Conservation (phyloP, 768 basidiomycete species). For the Phanerodontia chrysosporium region DNA sequence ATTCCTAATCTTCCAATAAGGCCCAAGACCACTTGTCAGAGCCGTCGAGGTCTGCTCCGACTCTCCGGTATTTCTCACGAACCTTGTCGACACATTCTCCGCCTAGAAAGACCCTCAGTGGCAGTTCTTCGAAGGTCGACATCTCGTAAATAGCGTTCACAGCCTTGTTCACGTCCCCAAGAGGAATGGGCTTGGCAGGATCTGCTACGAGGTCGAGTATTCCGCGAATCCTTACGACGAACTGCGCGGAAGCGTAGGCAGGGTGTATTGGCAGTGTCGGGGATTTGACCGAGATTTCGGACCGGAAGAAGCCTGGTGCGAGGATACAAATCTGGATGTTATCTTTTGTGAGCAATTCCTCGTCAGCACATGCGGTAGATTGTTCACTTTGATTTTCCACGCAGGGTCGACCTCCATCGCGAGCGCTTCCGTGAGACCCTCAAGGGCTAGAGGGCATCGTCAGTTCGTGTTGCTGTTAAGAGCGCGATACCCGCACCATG, state of each 20-base stretch:
- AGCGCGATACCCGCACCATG: constrained; percentile 11
- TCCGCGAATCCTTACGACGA: neutral
- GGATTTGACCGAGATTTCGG: neutral
- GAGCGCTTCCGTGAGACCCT: constrained; percentile 37
- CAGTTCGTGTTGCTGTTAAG: neutral
- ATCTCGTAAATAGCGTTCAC: constrained; percentile 3
- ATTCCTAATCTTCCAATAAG: neutral
- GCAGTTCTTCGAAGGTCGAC: constrained; percentile 1
- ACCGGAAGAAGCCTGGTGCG: neutral
- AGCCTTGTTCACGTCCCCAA: constrained; percentile 3
- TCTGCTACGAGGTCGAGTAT: neutral
- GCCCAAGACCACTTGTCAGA: neutral
- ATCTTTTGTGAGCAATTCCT: neutral
- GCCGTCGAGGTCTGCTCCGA: neutral
- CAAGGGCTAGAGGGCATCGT: constrained; percentile 20
- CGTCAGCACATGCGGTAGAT: neutral
- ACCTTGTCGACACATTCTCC: neutral
- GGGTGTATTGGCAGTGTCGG: neutral
- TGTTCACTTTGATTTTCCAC: constrained; percentile 43
- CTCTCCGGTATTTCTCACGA: neutral
- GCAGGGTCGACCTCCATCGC: constrained; percentile 37
- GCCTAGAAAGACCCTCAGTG: constrained; percentile 7
- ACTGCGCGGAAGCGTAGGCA: neutral
- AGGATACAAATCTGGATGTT: neutral
- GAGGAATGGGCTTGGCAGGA: neutral